Base-by-base conservation (phyloP, 306 rosid genomes). In the Quercus alba region DNA sequence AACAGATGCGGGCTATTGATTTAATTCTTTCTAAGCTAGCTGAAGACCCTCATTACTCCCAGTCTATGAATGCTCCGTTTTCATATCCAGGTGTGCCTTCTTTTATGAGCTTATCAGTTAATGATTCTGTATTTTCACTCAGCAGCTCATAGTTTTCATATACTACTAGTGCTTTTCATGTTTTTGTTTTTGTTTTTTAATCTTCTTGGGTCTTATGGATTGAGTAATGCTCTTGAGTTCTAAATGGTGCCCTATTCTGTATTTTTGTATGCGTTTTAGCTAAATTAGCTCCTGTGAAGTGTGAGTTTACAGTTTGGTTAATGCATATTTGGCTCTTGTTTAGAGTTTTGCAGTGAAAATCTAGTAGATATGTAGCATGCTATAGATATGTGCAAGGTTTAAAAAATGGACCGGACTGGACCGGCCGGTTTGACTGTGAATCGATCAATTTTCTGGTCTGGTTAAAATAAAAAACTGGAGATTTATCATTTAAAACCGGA, bases 1-100 rank as follows among this genome's bases (percentile, higher is more conserved):
- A 93, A 83, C 99, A 91, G 85, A 88, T 96, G 93, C 90, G 90
- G 46, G 99, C 97, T 19, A 83, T 92, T 87, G 99, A 93, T 73
- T 81, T 96, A 78, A 86, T 96, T 86, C 79, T 96, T 84, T 89
- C 98, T 5, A 96, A 96, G 91, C 88, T 96, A 71, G 80, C 94
- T 62, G 99, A 96, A 80, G 99, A 96, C 82, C 89, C 99, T 57
- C 97, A 96, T 78, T 96, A 96, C 86, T 79, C 87, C 23, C 97
- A 96, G 88, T 88, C 94, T 75, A 92, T 92, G 94, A 96, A 82
- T 87, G 81, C 96, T 76, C 99, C 99, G 3, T 90, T 96, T 86
- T 89, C 99, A 46, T 93, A 96, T 82, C 92, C 98, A 76, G 98
- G 99, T 96, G 74, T 84, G 93, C 82, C 70, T 78, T 83, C 38